Percentiles rank a stretch among this genome's conserved stretches.
These are phyloP conservation scores for Neofusicoccum cordaticola DNA, from an alignment of 2,329 filamentous ascomycete genomes.

Conservation along the genomic window DNA sequence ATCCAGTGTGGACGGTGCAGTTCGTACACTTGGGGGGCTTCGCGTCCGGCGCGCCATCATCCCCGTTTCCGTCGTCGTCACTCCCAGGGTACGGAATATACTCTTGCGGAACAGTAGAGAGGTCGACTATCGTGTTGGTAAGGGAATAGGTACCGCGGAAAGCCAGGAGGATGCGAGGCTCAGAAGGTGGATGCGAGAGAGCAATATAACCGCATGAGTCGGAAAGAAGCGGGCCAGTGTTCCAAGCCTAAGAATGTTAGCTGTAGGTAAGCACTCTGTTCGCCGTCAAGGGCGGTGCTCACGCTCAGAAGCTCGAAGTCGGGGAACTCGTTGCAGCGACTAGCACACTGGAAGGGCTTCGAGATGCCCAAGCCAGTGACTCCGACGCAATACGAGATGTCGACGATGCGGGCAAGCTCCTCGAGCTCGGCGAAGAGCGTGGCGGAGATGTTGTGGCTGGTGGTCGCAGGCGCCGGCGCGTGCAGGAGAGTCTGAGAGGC, in stretches of 20 bases:
- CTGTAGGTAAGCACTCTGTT: conserved; percentile 16
- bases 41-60: conserved; percentile 25
- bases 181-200: conserved; percentile 66
- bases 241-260: conserved; percentile 63
- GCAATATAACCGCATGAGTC: conserved; percentile 95
- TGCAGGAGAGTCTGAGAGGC: conserved; percentile 23
- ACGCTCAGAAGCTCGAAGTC: conserved; percentile 70
- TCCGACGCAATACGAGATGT: conserved; percentile 92
- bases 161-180: conserved; percentile 72
- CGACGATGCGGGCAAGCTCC: conserved; percentile 84
- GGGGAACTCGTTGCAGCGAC: conserved; percentile 80
- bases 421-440: conserved; percentile 77
- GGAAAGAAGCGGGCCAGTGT: conserved; percentile 79
- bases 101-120: conserved; percentile 83
- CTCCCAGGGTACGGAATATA: conserved; percentile 81
- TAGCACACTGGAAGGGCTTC: conserved; percentile 80
- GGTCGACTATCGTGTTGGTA: conserved; percentile 83
- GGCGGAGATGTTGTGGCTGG: conserved; percentile 51
- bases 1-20: conserved; percentile 91
- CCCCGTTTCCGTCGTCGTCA: conserved; percentile 39
- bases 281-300: conserved; percentile 20
- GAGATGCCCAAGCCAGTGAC: conserved; percentile 77
- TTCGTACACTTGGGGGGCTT: conserved; percentile 64
- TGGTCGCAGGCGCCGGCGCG: conserved; percentile 19
- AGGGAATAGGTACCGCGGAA: conserved; percentile 95